These are phyloP conservation scores for Meredithiella fracta DNA, from an alignment of 2,329 filamentous ascomycete species.

Conservation along the genomic window DNA sequence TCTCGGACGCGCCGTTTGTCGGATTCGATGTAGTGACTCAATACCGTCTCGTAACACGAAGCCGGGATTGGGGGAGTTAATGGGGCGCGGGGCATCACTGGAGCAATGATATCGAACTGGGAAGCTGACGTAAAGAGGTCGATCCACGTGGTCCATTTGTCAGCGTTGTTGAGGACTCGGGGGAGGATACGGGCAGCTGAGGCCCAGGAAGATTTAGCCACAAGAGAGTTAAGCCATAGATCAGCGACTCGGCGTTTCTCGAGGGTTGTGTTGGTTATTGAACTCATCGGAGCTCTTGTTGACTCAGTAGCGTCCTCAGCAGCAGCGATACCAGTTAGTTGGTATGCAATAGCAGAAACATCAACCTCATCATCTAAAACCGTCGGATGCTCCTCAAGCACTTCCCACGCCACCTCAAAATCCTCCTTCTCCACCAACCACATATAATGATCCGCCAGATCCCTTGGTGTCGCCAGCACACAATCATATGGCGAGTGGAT, in stretches of 20 bases:
- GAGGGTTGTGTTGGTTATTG: conserved; percentile 36
- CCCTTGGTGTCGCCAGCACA: conserved; percentile 76
- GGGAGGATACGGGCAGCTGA: conserved; percentile 66
- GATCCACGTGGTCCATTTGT: conserved; percentile 90
- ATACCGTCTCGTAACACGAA: conserved; percentile 72
- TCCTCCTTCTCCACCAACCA: conserved; percentile 74
- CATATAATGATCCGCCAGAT: conserved; percentile 65
- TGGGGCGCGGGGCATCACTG: conserved; percentile 62
- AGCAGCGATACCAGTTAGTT: conserved; percentile 37
- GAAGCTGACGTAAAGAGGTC: conserved; percentile 77
- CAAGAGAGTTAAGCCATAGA: conserved; percentile 77
- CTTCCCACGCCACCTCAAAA: conserved; percentile 74
- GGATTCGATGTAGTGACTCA: conserved; percentile 72
- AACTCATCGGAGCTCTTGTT: background rate
- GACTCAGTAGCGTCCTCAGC: conserved; percentile 23
- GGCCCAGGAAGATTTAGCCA: conserved; percentile 57
- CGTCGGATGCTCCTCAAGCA: conserved; percentile 78
- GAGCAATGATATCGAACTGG: conserved; percentile 77
- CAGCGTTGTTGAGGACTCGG: conserved; percentile 62
- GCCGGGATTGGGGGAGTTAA: conserved; percentile 64
- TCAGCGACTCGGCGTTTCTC: conserved; percentile 88
- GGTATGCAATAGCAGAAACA: conserved; percentile 30
- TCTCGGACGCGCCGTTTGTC: conserved; percentile 63
- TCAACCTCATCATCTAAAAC: conserved; percentile 40
- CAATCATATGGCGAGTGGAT: conserved; percentile 95